These are phyloP conservation scores for Backusella liffmaniae DNA, from an alignment of 192 early-diverging fungal species.

Conservation along the genomic window DNA sequence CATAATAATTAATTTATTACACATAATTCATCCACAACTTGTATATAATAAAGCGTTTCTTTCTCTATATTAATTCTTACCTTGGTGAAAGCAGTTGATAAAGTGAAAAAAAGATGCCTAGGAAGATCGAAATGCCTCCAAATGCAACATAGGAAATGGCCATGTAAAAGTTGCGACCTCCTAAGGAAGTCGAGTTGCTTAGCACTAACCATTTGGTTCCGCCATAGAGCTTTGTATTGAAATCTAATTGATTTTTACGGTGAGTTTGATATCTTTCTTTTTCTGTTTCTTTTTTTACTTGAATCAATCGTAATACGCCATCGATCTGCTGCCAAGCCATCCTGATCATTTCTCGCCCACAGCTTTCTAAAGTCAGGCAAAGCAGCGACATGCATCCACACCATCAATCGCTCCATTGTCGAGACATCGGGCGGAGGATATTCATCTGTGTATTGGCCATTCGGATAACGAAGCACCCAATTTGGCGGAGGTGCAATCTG, in stretches of 20 bases:
- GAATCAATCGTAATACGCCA: constrained; percentile 69
- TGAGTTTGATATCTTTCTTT: too few species aligned
- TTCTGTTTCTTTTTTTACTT: constrained; percentile 59
- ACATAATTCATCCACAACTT: not conserved
- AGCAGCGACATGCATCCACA: constrained; percentile 98
- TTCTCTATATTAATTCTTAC: constrained; percentile 30
- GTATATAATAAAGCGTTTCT: constrained; percentile 1
- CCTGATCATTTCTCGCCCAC: constrained; percentile 71
- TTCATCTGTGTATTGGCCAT: constrained; percentile 40
- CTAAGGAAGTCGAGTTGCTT: constrained; percentile 86
- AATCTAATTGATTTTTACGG: constrained; percentile 42
- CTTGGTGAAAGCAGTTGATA: constrained; percentile 87
- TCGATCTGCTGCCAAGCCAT: constrained; percentile 58
- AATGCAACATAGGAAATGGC: constrained; percentile 90
- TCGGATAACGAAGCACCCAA: constrained; percentile 69
- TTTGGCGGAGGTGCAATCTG: constrained; percentile 81
- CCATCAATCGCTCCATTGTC: constrained; percentile 77
- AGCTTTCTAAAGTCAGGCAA: constrained; percentile 94
- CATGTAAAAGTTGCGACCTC: constrained; percentile 91
- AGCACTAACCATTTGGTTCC: constrained; percentile 94
- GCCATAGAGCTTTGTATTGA: constrained; percentile 75
- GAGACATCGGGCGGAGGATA: constrained; percentile 63
- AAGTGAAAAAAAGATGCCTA: constrained; percentile 81
- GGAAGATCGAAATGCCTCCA: constrained; percentile 78
- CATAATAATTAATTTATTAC: not conserved